Base-by-base conservation (phyloP, 768 basidiomycete species). In the Amanita thiersii region DNA sequence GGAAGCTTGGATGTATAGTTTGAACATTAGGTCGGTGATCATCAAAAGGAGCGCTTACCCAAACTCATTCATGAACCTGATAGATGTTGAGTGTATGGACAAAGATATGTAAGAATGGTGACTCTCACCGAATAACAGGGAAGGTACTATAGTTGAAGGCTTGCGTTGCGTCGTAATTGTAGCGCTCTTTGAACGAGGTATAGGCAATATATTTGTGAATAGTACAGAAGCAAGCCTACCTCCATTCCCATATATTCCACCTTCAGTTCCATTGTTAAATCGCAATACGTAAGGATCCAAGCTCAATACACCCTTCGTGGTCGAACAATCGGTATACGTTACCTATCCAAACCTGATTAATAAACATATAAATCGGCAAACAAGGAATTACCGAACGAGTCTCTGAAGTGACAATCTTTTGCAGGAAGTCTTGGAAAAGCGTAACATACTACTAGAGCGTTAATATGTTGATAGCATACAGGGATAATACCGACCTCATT, bases 241-340 rank as follows among this genome's bases (percentile, higher is more conserved):
- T 39, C 59, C 54, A 44, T 78, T 76, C 3, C 76, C 75, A 40
- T 78, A 79, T 23, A 78, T 75, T 23, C 66, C 59, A 2, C 75
- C 75, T 3, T 55, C 50, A 2, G 74, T 77, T 9, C 60, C 68
- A 45, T 77, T 78, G 20, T 56, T 56, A 45, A 75, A 69, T 32
- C 77, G 56, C 15, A 75, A 50, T 5, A 69, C 56, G 39, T 76
- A 75, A 5, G 76, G 77, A 37, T 78, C 69, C 10, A 78, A 57
- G 44, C 68, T 73, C n/a, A 79, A 54, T 11, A 76, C 70, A 7
- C 77, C 76, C 10, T 62, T 61, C 0, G 75, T 79, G 3, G 75
- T 78, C 0, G 75, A 78, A 44, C 75, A 77, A 48, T 73, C 75
- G 0, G 75, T 77, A 45, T 78, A 79, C 6, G 75, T 61, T 3